Evolutionary conservation across 768 basidiomycete species (phyloP), one percentile per base, ranked within the genome.

Genomic region (Imleria badia): DNA sequence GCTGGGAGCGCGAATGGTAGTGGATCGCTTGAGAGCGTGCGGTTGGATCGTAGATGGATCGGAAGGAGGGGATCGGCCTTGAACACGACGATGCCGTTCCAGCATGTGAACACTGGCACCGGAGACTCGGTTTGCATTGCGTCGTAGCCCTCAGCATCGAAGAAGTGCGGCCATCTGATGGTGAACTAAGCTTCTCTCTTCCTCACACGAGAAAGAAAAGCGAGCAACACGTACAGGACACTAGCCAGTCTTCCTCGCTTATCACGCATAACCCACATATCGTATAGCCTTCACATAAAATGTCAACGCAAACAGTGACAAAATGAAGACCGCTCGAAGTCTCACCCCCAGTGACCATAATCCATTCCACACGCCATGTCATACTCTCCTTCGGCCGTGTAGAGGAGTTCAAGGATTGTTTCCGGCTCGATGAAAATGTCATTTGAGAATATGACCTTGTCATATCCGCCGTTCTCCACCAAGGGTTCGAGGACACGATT

Each of bases 341-440:
- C 67, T 38, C 39, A 72, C 72, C 72, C 72, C 8, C 62, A 75
- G 31, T 66, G 55, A 13, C 51, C 51, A 29, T 75, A 74, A 61
- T 79, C 77, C 56, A 77, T 60, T 7, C 69, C 76, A 51, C 78
- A 78, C 14, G 67, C 76, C 68, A 78, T 72, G 54, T 78, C 78
- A 48, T 73, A 76, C 19, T 72, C 67, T 14, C 74, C 75, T 23
- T 67, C 67, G 13, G 60, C 59, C 6, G 76, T 76, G 31, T 71
- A 55, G 23, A 78, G 55, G 23, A 78, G 66, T 52, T 78, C 75
- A 15, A 76, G 52, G 6, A 78, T 56, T 20, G 67, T 66, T 57
- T 77, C 74, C 6, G n/a, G n/a, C n/a, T n/a, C n/a, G n/a, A n/a
- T n/a, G n/a, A n/a, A n/a, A n/a, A n/a, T n/a, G n/a, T n/a, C 78